Conservation (phyloP, 2,329 filamentous ascomycete species). For the Arachnomyces sp. region DNA sequence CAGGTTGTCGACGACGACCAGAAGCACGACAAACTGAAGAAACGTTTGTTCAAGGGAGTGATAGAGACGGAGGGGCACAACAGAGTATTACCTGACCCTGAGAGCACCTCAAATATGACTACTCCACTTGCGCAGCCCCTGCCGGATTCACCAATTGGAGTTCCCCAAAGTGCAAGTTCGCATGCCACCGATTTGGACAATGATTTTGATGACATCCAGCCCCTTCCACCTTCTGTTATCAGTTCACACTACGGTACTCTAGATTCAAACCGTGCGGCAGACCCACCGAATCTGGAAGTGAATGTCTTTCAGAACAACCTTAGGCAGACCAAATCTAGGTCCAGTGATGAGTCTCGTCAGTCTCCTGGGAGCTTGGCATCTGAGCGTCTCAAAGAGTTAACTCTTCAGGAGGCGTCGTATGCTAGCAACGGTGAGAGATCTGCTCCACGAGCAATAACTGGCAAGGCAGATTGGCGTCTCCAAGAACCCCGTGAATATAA, state of each 20-base stretch:
- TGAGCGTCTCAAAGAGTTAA: constrained; percentile 17
- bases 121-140: constrained; percentile 47
- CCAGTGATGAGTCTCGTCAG: constrained; percentile 17
- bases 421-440: constrained; percentile 25
- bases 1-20: constrained; percentile 27
- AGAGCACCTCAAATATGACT: constrained; percentile 48
- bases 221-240: constrained; percentile 36
- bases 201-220: constrained; percentile 30
- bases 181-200: constrained; percentile 26
- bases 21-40: constrained; percentile 33
- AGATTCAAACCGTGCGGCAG: constrained; percentile 21
- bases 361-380: constrained; percentile 17
- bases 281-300: constrained; percentile 1
- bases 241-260: constrained; percentile 26
- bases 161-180: constrained; percentile 21
- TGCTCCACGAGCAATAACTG: constrained; percentile 32
- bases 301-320: constrained; percentile 6
- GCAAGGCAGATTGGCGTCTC: constrained; percentile 30
- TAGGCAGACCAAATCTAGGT: constrained; percentile 18
- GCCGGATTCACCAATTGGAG: constrained; percentile 31
- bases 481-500: constrained; percentile 18
- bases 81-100: constrained; percentile 28
- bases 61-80: constrained; percentile 28
- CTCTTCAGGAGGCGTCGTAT: constrained; percentile 15
- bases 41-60: constrained; percentile 35